Evolutionary conservation across 805 yeast genomes (phyloP).

Genomic region (Candida ovalis): DNA sequence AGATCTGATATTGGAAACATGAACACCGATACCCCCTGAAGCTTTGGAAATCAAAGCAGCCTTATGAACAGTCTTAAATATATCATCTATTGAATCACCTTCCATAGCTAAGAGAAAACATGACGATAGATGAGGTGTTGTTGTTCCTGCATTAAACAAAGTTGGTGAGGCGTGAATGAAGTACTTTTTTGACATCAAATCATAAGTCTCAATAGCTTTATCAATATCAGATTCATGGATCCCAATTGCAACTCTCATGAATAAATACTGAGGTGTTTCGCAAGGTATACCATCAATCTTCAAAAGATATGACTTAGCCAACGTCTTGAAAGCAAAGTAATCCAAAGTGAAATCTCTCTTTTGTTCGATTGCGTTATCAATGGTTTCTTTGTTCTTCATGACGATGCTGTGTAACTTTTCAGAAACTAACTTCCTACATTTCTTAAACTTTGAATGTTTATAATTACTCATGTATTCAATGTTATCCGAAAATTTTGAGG

Average conservation of each 20-base stretch:
- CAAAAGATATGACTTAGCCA: constrained; percentile 80
- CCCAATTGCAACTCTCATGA: constrained; percentile 89
- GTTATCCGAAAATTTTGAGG: constrained; percentile 72
- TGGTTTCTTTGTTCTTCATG: constrained; percentile 48
- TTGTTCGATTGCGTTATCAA: constrained; percentile 66
- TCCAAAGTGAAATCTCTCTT: constrained; percentile 74
- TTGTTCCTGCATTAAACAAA: constrained; percentile 88
- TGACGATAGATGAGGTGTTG: constrained; percentile 80
- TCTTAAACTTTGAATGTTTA: constrained; percentile 67
- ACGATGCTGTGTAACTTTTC: constrained; percentile 57
- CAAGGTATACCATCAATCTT: constrained; percentile 61
- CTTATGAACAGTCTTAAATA: constrained; percentile 82
- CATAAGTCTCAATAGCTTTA: constrained; percentile 74
- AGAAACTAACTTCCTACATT: constrained; percentile 59
- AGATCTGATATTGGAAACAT: constrained; percentile 81
- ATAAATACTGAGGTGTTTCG: constrained; percentile 89
- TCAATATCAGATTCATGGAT: constrained; percentile 71
- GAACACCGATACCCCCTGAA: constrained; percentile 95
- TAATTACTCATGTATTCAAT: constrained; percentile 61
- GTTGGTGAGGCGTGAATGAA: constrained; percentile 97
- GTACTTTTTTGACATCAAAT: constrained; percentile 79
- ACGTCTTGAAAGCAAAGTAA: constrained; percentile 90
- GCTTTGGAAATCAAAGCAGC: constrained; percentile 89
- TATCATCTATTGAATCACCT: constrained; percentile 94
- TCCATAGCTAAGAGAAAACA: constrained; percentile 90